phyloP scores from a whole-genome alignment of 1,139 yeast genomes.

The Geotrichum candidum region DNA sequence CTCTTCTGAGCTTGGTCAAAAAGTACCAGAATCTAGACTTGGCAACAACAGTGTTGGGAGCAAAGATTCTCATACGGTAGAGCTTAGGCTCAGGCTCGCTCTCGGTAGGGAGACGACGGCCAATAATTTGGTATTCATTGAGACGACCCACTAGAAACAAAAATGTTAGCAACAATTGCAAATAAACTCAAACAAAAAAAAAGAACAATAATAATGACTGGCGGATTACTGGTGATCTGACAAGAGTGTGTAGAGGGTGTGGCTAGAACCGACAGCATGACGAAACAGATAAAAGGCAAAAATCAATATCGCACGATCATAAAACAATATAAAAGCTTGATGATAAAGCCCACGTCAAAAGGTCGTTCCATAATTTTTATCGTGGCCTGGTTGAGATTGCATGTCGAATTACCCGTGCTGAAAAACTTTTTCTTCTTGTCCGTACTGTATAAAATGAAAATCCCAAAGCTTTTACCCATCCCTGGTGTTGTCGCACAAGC shows the following conservation, averaged over 20 bases:
- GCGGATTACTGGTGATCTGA: not conserved
- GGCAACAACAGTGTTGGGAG: conserved; percentile 98
- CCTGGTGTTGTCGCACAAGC: too few species aligned
- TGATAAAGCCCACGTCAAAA: too few species aligned
- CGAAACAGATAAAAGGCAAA: not conserved
- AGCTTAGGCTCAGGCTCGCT: conserved; percentile 99
- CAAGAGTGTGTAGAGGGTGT: not conserved
- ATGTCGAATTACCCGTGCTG: not conserved
- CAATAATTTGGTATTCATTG: conserved; percentile 99
- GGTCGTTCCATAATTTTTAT: too few species aligned
- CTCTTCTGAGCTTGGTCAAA: conserved; percentile 98
- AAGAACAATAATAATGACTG: not conserved
- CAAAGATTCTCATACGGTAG: conserved; percentile 99
- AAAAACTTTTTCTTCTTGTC: too few species aligned
- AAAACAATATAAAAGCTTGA: too few species aligned
- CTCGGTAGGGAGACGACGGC: conserved; percentile 99
- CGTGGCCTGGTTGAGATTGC: not conserved
- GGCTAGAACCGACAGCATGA: not conserved
- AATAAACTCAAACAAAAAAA: not conserved
- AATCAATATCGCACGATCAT: not conserved
- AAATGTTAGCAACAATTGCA: not conserved
- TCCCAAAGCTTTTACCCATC: too few species aligned
- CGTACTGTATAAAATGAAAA: too few species aligned
- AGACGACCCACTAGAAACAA: conserved; percentile 52
- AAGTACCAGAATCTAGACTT: conserved; percentile 99